phyloP scores from a whole-genome alignment of 23 red algal species.

The Gracilaria domingensis region DNA sequence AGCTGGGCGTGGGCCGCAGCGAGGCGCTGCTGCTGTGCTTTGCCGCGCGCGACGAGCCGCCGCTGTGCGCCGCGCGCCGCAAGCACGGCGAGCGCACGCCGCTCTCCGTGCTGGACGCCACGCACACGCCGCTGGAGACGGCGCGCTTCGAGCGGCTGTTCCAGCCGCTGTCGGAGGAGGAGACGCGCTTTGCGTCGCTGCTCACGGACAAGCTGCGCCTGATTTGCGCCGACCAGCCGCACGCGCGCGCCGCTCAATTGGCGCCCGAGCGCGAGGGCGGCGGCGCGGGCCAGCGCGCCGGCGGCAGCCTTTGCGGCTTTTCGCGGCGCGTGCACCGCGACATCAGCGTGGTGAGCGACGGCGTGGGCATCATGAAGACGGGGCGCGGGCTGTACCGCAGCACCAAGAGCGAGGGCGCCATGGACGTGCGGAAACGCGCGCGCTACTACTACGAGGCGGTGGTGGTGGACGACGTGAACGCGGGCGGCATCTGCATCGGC shows the following conservation, averaged over 20 bases:
- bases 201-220: too few relatives aligned
- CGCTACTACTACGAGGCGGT: constrained; percentile 39
- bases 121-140: background rate
- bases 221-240: background rate
- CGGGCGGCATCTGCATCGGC: constrained; percentile 47
- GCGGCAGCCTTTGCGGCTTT: background rate
- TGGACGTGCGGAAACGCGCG: background rate
- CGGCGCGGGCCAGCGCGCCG: too few relatives aligned
- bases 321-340: constrained; percentile 10
- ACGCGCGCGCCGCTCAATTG: background rate
- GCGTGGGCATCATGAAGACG: constrained; percentile 29
- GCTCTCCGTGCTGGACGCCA: background rate
- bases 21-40: background rate
- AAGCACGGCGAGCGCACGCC: background rate
- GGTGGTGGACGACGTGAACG: constrained; percentile 31
- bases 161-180: background rate
- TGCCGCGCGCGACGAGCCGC: background rate
- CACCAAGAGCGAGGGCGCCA: background rate
- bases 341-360: constrained; percentile 18
- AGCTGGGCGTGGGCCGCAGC: background rate
- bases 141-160: background rate
- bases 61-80: background rate
- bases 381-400: constrained; percentile 29
- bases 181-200: background rate
- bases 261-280: background rate